Percentiles rank a stretch among this genome's conserved stretches.
Conservation (phyloP, 345 rosid genomes). For the Noccaea bulbosa region DNA sequence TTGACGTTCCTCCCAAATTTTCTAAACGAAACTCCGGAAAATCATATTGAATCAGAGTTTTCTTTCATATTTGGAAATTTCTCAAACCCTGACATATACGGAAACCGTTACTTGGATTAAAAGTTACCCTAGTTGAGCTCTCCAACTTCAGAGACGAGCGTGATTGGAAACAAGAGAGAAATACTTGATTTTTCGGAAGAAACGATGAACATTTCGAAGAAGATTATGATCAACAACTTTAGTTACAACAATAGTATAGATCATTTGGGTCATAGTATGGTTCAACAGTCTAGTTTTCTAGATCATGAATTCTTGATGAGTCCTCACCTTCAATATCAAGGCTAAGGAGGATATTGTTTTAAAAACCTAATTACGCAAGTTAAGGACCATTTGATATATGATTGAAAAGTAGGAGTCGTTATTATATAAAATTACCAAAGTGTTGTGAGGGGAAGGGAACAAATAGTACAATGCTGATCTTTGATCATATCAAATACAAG, state of each 20-base stretch:
- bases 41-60: conserved; percentile 46
- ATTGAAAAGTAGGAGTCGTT: conserved; percentile 34
- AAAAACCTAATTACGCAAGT: conserved; percentile 27
- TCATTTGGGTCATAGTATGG: conserved; percentile 47
- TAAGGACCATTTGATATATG: conserved; percentile 28
- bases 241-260: conserved; percentile 50
- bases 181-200: conserved; percentile 49
- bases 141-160: conserved; percentile 43
- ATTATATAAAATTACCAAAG: conserved; percentile 9
- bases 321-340: conserved; percentile 62
- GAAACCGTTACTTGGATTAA: conserved; percentile 48
- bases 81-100: conserved; percentile 32
- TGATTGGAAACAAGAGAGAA: conserved; percentile 61
- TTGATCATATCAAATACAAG: conserved; percentile 17
- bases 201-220: conserved; percentile 51
- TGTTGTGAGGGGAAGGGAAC: conserved; percentile 24
- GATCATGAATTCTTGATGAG: conserved; percentile 59
- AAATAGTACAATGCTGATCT: conserved; percentile 16
- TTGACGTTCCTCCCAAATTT: conserved; percentile 60
- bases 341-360: conserved; percentile 34
- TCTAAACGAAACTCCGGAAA: conserved; percentile 56
- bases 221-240: conserved; percentile 53
- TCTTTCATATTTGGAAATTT: conserved; percentile 33
- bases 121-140: conserved; percentile 61
- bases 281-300: conserved; percentile 39